phyloP scores from a whole-genome alignment of 148 eudicot genomes.

The Chenopodium album region DNA sequence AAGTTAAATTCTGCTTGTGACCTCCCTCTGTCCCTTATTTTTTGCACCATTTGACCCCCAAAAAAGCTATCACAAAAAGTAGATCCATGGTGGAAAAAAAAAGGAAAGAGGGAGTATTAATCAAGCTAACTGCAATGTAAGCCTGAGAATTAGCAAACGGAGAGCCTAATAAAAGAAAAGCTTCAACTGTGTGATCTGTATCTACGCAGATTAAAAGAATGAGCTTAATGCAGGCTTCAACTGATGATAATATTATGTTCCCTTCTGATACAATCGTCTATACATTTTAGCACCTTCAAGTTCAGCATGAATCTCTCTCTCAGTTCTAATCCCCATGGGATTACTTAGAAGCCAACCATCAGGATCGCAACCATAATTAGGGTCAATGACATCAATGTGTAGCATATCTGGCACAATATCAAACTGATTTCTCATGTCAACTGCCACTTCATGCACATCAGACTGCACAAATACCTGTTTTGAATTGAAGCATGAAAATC shows the following conservation, averaged over 20 bases:
- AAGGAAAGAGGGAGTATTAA: neutral
- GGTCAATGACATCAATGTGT: slow-evolving; percentile 49
- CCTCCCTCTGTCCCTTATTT: no score
- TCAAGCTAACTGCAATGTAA: neutral
- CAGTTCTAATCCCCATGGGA: slow-evolving; percentile 90
- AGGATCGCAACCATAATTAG: slow-evolving; percentile 39
- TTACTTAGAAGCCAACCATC: slow-evolving; percentile 81
- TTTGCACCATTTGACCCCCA: no score
- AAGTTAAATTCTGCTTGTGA: neutral
- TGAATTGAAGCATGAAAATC: neutral
- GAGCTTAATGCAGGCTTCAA: neutral
- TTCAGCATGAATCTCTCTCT: slow-evolving; percentile 92
- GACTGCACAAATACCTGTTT: slow-evolving; percentile 80
- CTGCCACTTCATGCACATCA: slow-evolving; percentile 89
- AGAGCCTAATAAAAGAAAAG: neutral
- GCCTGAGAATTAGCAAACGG: neutral
- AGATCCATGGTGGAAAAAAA: no score
- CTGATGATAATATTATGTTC: slow-evolving; percentile 1
- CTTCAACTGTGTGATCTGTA: no score
- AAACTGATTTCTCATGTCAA: slow-evolving; percentile 78
- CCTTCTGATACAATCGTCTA: slow-evolving; percentile 77
- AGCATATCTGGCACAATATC: slow-evolving; percentile 47
- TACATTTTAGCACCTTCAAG: slow-evolving; percentile 74
- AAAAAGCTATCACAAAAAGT: no score
- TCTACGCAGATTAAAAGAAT: neutral